Conservation (phyloP, 805 yeast genomes). For the Lipomyces chichibuensis region DNA sequence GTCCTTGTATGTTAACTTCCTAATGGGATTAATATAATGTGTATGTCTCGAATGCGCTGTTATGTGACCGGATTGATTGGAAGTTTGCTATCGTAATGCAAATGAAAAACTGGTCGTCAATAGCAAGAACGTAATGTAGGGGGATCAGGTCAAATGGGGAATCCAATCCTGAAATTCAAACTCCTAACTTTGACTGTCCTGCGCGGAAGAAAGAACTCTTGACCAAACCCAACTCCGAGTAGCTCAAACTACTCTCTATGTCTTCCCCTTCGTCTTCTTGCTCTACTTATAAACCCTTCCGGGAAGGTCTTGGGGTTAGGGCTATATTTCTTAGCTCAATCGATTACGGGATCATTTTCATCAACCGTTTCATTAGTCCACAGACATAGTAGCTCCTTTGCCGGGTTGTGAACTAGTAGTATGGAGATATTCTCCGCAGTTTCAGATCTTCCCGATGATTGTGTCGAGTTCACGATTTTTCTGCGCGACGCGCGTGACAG, state of each 20-base stretch:
- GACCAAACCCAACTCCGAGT: no score
- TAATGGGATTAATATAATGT: neutral
- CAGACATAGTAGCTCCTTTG: neutral
- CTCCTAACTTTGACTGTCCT: no score
- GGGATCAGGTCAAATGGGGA: no score
- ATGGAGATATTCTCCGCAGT: conserved; percentile 27
- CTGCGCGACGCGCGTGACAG: conserved; percentile 3
- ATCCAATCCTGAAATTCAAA: no score
- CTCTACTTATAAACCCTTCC: no score
- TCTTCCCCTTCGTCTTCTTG: no score
- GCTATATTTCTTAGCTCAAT: no score
- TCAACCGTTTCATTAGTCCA: neutral
- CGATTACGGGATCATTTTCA: no score
- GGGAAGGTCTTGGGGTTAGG: no score
- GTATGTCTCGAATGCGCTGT: neutral
- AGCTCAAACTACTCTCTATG: no score
- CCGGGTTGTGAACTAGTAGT: neutral
- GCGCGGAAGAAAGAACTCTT: no score
- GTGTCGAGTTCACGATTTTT: conserved; percentile 21
- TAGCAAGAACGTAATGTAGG: no score
- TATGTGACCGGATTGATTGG: neutral
- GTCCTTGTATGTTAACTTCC: neutral
- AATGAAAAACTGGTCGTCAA: neutral
- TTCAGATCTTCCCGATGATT: conserved; percentile 25
- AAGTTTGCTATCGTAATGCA: neutral